Evolutionary conservation across 352 stramenopile genomes (phyloP), one percentile per base, ranked within the genome.

Genomic region (Globisporangium cylindrosporum): DNA sequence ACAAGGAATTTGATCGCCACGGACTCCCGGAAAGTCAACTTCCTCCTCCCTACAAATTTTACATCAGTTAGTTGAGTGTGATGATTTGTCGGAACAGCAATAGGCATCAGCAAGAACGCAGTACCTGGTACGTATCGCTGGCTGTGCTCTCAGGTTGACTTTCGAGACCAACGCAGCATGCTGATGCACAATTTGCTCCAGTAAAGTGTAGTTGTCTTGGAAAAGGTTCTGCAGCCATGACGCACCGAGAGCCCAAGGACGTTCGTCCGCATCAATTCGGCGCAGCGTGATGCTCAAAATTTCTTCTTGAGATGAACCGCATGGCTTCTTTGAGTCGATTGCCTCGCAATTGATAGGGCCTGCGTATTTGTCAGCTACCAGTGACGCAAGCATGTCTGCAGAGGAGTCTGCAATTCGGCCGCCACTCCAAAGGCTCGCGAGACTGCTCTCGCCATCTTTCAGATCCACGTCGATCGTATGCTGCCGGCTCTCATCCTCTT

Each of bases 31-130:
- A 12, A 18, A 18, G 4, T 38, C 41, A 8, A 43, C 59, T 34
- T 58, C 60, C 56, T 66, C 43, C 6, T 66, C 60, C 4, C 60
- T 66, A 38, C 18, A 18, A 15, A 25, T 12, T 15, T 46, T 24
- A 43, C 2, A 54, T 0, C 12, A 53, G 20, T 53, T 15, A 32
- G 22, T 64, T 53, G 10, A 5, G 3, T 3, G 32, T 61, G 18
- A 24, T 20, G 9, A 61, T n/a, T 24, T n/a, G 18, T 46, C 4
- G 18, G 24, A 46, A 15, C 20, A 27, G 22, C 36, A 25, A 22
- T 18, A 59, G 36, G 2, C 43, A 24, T 12, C 18, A 34, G 38
- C n/a, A 36, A 64, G n/a, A 24, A 3, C n/a, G 12, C 9, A 36
- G 24, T 43, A 61, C 55, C 55, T 61, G 18, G 29, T 46, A 14